phyloP scores from a whole-genome alignment of 257 asterid genomes.

The Coffea canephora region DNA sequence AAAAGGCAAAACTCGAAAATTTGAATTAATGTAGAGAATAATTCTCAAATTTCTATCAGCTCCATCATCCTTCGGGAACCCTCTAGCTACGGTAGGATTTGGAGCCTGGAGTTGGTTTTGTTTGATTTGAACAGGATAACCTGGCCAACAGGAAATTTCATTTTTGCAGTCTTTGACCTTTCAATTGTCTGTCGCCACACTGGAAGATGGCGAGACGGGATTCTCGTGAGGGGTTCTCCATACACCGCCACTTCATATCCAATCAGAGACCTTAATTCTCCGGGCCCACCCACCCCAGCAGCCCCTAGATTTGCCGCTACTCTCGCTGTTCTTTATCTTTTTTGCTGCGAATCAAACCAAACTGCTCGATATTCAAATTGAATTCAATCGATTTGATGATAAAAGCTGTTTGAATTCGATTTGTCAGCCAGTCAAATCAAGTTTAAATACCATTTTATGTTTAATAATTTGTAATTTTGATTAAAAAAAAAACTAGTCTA shows the following conservation, averaged over 20 bases:
- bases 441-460: too few species aligned
- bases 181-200: background rate
- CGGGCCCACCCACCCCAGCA: slow-evolving; percentile 11
- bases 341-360: too few species aligned
- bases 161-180: background rate
- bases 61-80: background rate
- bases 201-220: slow-evolving; percentile 8
- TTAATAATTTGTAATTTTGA: too few species aligned
- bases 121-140: background rate
- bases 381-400: too few species aligned
- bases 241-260: slow-evolving; percentile 22
- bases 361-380: too few species aligned
- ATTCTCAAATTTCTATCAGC: background rate
- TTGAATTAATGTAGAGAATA: background rate
- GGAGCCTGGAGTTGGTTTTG: too few species aligned
- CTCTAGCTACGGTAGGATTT: background rate
- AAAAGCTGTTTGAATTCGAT: too few species aligned
- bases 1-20: background rate
- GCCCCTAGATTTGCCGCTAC: background rate
- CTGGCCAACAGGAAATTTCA: background rate
- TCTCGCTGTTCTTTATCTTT: background rate
- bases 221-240: slow-evolving; percentile 21
- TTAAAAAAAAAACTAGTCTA: too few species aligned
- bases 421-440: too few species aligned
- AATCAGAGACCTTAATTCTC: slow-evolving; percentile 21